Percentiles rank a stretch among this genome's conserved stretches.
Conservation (phyloP, 2,329 filamentous ascomycete genomes). For the Trematosphaeria pertusa region DNA sequence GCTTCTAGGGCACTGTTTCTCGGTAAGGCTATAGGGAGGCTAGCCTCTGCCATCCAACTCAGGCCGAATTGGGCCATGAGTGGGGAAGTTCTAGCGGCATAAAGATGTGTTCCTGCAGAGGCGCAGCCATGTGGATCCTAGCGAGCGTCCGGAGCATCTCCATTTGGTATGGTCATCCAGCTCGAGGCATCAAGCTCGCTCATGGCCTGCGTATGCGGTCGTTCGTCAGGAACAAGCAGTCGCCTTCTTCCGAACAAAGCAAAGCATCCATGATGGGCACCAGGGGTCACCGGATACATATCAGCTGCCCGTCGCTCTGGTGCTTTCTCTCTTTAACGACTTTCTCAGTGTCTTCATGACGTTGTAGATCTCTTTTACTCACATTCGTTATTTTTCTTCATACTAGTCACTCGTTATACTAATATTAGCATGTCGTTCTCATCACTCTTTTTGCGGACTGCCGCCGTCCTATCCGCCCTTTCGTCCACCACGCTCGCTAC, state of each 20-base stretch:
- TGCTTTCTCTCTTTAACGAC: constrained; percentile 22
- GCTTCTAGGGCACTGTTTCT: not conserved
- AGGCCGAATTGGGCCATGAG: constrained; percentile 4
- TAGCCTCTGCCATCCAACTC: constrained; percentile 9
- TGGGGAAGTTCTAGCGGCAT: not conserved
- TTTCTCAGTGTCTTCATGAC: constrained; percentile 32
- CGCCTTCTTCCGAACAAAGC: constrained; percentile 2
- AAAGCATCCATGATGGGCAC: constrained; percentile 5
- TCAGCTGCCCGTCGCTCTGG: not conserved
- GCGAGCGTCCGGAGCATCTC: constrained; percentile 4
- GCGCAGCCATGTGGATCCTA: constrained; percentile 9
- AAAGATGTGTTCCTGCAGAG: constrained; percentile 22
- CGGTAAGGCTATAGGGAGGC: not conserved
- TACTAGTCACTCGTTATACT: constrained; percentile 29
- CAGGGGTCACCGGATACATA: constrained; percentile 7
- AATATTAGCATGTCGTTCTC: constrained; percentile 35
- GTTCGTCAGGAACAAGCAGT: constrained; percentile 3
- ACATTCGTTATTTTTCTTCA: constrained; percentile 28
- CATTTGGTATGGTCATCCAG: constrained; percentile 2
- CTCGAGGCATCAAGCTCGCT: not conserved
- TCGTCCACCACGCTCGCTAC: constrained; percentile 29
- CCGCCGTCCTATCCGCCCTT: constrained; percentile 29
- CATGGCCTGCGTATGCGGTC: constrained; percentile 17
- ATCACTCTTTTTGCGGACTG: constrained; percentile 33
- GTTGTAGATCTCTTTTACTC: constrained; percentile 33